phyloP scores from a whole-genome alignment of 1,139 yeast species.

The Zygosaccharomyces pseudobailii region DNA sequence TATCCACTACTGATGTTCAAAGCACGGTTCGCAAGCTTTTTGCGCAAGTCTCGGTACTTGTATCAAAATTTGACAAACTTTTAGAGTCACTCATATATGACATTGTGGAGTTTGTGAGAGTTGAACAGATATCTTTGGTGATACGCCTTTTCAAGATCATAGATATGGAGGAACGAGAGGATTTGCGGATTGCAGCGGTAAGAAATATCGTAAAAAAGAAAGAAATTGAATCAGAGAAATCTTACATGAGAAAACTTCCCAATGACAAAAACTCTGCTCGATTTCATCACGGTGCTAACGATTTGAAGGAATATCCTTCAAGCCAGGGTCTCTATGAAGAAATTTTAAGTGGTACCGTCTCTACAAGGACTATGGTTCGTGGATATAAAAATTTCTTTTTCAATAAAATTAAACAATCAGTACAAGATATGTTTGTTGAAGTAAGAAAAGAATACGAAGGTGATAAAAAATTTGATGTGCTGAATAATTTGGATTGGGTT shows the following conservation, averaged over 20 bases:
- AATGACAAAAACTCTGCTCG: conserved; percentile 16
- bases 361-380: conserved; percentile 47
- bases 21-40: conserved; percentile 62
- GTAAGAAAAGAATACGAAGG: conserved; percentile 58
- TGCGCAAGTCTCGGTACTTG: conserved; percentile 40
- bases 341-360: conserved; percentile 36
- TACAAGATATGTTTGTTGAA: conserved; percentile 61
- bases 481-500: conserved; percentile 76
- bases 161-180: conserved; percentile 77
- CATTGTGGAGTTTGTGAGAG: conserved; percentile 64
- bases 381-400: conserved; percentile 64
- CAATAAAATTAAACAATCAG: conserved; percentile 53
- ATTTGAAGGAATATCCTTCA: conserved; percentile 26
- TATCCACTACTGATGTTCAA: conserved; percentile 64
- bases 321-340: conserved; percentile 33
- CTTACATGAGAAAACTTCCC: conserved; percentile 28
- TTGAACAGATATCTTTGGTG: conserved; percentile 61
- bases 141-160: conserved; percentile 71
- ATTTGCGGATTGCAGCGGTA: conserved; percentile 54
- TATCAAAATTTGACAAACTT: conserved; percentile 62
- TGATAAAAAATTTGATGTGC: conserved; percentile 47
- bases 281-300: conserved; percentile 8
- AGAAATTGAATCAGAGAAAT: conserved; percentile 32
- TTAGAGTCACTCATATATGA: conserved; percentile 57
- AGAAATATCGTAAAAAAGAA: conserved; percentile 40